phyloP scores from a whole-genome alignment of 2,329 filamentous ascomycete species.

The Rhexocercosporidium sp. region DNA sequence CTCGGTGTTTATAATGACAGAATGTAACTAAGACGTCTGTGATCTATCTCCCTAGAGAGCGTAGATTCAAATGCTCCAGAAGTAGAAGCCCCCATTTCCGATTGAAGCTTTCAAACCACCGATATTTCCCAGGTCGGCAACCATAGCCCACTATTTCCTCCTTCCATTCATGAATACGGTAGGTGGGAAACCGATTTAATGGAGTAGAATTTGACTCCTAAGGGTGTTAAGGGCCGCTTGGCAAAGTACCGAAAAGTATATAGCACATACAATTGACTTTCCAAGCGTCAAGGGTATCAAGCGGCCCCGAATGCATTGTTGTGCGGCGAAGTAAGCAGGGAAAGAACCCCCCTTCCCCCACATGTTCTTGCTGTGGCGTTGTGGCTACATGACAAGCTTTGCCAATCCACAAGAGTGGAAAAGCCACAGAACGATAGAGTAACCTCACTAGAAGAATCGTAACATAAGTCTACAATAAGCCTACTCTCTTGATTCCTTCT shows the following conservation, averaged over 20 bases:
- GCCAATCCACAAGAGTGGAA: constrained; percentile 3
- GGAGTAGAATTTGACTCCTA: no score
- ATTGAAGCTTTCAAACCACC: neutral
- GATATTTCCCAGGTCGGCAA: neutral
- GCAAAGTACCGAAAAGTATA: no score
- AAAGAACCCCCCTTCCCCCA: neutral
- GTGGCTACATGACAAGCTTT: constrained; percentile 7
- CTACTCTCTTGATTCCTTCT: neutral
- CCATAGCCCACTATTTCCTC: no score
- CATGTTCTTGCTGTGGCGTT: neutral
- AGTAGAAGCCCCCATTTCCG: neutral
- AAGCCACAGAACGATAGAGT: neutral
- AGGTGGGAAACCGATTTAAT: no score
- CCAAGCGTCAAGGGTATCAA: no score
- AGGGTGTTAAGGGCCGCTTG: no score
- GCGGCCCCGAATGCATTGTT: no score
- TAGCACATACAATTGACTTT: no score
- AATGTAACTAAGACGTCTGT: neutral
- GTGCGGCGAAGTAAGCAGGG: neutral
- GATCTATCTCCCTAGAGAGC: neutral
- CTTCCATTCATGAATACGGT: no score
- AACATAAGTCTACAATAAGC: neutral
- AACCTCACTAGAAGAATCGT: neutral
- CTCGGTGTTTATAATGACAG: neutral
- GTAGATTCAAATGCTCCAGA: neutral